Evolutionary conservation across 805 yeast species (phyloP).

Genomic region (Schwanniomyces yamadae): DNA sequence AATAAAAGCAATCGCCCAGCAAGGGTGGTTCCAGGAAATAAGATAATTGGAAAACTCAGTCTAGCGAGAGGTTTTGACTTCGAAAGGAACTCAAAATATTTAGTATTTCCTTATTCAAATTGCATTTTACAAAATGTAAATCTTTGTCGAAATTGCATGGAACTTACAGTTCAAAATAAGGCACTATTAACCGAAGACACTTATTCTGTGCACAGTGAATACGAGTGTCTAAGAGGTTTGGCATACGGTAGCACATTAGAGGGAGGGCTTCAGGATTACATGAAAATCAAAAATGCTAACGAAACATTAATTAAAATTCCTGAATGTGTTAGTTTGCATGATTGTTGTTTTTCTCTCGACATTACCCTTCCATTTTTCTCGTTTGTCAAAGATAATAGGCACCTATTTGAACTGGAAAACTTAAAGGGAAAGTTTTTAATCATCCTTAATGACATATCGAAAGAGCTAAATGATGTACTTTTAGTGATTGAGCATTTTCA

Average conservation of each 20-base stretch:
- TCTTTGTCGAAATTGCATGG: conserved; percentile 20
- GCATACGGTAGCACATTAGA: conserved; percentile 34
- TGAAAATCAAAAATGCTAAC: conserved; percentile 26
- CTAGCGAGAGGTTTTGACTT: conserved; percentile 8
- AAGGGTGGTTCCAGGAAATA: conserved; percentile 32
- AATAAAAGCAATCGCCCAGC: conserved; percentile 3
- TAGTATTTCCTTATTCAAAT: conserved; percentile 35
- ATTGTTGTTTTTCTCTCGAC: conserved; percentile 33
- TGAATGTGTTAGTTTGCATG: conserved; percentile 32
- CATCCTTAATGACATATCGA: conserved; percentile 24
- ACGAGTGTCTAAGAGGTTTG: conserved; percentile 22
- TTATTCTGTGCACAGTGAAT: conserved; percentile 12
- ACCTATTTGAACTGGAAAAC: conserved; percentile 5
- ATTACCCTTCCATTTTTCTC: conserved; percentile 35
- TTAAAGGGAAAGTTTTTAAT: conserved; percentile 20
- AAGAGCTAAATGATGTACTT: conserved; percentile 38
- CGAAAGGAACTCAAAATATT: conserved; percentile 15
- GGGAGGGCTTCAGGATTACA: conserved; percentile 41
- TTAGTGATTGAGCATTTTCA: conserved; percentile 30
- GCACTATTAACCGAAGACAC: conserved; percentile 3
- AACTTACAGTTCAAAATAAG: conserved; percentile 2
- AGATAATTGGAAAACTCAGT: conserved; percentile 30
- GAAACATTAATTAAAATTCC: conserved; percentile 29
- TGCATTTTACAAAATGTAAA: conserved; percentile 26
- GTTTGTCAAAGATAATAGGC: conserved; percentile 19